Evolutionary conservation across 768 basidiomycete genomes (phyloP).

Genomic region (Tulasnella sp.): DNA sequence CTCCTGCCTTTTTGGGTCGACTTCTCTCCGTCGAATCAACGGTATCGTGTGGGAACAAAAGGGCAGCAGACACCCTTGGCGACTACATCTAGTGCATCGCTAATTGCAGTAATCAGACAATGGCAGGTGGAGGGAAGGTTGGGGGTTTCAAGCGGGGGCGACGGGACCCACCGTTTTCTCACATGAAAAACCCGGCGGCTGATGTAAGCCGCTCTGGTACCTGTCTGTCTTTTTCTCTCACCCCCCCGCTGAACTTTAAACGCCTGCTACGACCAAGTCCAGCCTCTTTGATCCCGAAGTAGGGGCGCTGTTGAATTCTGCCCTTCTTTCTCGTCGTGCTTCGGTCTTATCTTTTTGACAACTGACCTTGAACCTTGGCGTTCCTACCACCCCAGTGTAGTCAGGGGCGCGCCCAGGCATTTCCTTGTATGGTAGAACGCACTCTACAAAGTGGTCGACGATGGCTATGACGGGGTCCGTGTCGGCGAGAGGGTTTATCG

Average conservation of each 20-base stretch:
- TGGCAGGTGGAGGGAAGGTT: not conserved
- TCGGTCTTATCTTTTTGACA: not conserved
- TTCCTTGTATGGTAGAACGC: not conserved
- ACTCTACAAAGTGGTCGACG: not conserved
- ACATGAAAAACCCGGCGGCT: constrained; percentile 1
- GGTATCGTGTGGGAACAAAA: not conserved
- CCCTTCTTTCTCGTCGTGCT: not conserved
- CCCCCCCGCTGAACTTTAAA: not conserved
- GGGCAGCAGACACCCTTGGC: not conserved
- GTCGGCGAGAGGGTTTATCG: not conserved
- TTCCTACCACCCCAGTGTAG: not conserved
- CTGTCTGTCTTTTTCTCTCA: not conserved
- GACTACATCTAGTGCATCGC: not conserved
- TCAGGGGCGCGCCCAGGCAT: not conserved
- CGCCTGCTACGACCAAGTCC: not conserved
- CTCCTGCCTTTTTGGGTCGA: not conserved
- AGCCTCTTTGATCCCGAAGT: not conserved
- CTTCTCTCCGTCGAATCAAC: not conserved
- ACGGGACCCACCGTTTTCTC: not conserved
- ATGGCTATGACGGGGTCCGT: not conserved
- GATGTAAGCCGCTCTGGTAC: not conserved
- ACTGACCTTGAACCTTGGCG: not conserved
- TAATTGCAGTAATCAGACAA: not conserved
- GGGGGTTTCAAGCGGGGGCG: not conserved
- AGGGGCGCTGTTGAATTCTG: not conserved